Base-by-base conservation (phyloP, 768 basidiomycete species). In the Gymnopilus dilepis region DNA sequence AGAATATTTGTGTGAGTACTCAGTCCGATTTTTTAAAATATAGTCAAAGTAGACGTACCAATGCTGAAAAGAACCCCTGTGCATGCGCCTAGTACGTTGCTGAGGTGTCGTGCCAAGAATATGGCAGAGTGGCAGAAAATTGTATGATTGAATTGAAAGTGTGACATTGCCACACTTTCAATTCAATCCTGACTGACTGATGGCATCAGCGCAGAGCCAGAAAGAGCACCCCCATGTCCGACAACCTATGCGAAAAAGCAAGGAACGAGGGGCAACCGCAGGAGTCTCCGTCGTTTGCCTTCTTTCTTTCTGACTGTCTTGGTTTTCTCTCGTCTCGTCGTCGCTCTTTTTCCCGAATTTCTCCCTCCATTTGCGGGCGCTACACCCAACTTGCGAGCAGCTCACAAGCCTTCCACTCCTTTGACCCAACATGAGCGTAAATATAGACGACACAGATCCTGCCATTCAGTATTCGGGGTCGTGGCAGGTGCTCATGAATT, bases 381-480 rank as follows among this genome's bases (percentile, higher is more conserved):
- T 50, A 50, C 47, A 50, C 6, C 47, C 47, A 50, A 50, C 47
- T 50, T 50, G 47, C 26, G 28, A 50, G 47, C 47, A 1, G 28
- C 47, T 50, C 47, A 50, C 47, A 50, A 50, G 47, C 47, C 26
- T 50, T n/a, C 1, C 60, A 61, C 48, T 61, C 54, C 12, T 61
- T 61, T 61, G 28, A 4, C 26, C 13, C 28, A 45, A 19, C 19
- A 60, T 61, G 54, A 56, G 54, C 54, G 31, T 48, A 4, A 40
- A 50, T 19, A 56, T 54, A 17, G 61, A 62, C 41, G 61, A 62
- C 47, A 43, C 33, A 26, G 43, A 58, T 34, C 34, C 61, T 13
- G 47, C 50, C 17, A 62, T 62, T 17, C 19, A 52, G 6, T 58
- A 62, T 41, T 57, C 61, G 19, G 30, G 55, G 21, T 56, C 37